Evolutionary conservation across 2,329 filamentous ascomycete genomes (phyloP).

Genomic region (Colletotrichum sansevieriae): DNA sequence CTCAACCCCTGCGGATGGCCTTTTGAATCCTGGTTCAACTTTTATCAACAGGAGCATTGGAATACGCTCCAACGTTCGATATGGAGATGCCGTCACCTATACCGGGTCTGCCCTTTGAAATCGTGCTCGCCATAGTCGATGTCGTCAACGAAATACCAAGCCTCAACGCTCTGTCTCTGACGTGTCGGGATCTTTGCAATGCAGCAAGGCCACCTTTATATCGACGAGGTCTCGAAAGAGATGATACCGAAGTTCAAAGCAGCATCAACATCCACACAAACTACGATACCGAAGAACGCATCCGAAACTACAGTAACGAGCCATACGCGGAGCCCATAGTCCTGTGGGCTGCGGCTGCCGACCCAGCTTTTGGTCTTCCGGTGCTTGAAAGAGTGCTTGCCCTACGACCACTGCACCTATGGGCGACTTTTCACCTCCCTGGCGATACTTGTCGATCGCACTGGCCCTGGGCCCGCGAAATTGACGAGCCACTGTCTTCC

Average conservation of each 20-base stretch:
- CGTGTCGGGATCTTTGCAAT: constrained; percentile 1
- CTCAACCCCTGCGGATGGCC: no score
- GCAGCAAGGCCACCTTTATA: background rate
- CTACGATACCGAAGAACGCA: constrained; percentile 3
- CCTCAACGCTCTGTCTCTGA: background rate
- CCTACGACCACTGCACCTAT: constrained; percentile 10
- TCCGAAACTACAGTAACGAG: background rate
- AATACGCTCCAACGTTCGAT: no score
- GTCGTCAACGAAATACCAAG: background rate
- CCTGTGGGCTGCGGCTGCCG: constrained; percentile 9
- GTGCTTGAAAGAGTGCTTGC: constrained; percentile 17
- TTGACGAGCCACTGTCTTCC: background rate
- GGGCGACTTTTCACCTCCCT: constrained; percentile 19
- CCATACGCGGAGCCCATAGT: constrained; percentile 4
- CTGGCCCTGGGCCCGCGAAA: constrained; percentile 9
- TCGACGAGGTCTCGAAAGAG: background rate
- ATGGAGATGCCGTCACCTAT: constrained; percentile 4
- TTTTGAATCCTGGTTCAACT: no score
- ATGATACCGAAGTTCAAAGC: constrained; percentile 15
- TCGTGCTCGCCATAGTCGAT: constrained; percentile 10
- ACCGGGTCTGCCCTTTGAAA: background rate
- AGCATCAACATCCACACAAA: constrained; percentile 19
- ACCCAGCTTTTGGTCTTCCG: background rate
- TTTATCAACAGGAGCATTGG: no score
- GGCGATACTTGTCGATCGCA: constrained; percentile 11